Evolutionary conservation across 176 grass and related monocot genomes (phyloP).

Genomic region (Avena atlantica): DNA sequence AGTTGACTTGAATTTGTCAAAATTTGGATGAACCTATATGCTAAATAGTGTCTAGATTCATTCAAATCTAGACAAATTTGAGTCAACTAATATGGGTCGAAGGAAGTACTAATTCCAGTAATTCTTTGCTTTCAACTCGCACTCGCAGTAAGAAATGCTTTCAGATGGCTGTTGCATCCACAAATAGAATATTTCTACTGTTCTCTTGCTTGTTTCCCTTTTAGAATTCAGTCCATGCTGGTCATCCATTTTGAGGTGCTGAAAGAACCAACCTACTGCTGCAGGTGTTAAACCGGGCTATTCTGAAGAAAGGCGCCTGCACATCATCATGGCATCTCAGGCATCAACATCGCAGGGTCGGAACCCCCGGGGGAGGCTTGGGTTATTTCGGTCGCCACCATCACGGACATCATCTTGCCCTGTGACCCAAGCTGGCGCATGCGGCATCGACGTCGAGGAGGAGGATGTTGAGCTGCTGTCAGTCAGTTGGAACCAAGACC

Average conservation of each 20-base stretch:
- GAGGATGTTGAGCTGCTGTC: slow-evolving; percentile 50
- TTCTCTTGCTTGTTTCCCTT: not conserved
- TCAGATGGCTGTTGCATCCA: too few relatives aligned
- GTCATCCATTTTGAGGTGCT: not conserved
- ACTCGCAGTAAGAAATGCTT: not conserved
- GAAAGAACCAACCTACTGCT: not conserved
- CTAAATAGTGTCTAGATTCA: too few relatives aligned
- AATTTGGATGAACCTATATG: too few relatives aligned
- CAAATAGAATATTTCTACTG: too few relatives aligned
- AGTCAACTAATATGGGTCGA: too few relatives aligned
- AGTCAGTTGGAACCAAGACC: slow-evolving; percentile 76
- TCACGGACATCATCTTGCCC: not conserved
- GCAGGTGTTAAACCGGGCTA: slow-evolving; percentile 22
- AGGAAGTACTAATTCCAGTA: not conserved
- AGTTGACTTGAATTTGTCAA: too few relatives aligned
- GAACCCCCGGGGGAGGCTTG: not conserved
- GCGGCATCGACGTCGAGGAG: not conserved
- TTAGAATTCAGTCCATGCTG: not conserved
- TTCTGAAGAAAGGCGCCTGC: not conserved
- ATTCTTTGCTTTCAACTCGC: not conserved
- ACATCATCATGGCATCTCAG: slow-evolving; percentile 12
- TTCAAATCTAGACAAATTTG: too few relatives aligned
- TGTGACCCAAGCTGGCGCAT: slow-evolving; percentile 26
- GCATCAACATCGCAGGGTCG: slow-evolving; percentile 6
- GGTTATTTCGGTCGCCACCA: not conserved